These are phyloP conservation scores for Polytrichum commune DNA, from an alignment of 225 moss, liverwort and hornwort genomes.

Conservation along the genomic window DNA sequence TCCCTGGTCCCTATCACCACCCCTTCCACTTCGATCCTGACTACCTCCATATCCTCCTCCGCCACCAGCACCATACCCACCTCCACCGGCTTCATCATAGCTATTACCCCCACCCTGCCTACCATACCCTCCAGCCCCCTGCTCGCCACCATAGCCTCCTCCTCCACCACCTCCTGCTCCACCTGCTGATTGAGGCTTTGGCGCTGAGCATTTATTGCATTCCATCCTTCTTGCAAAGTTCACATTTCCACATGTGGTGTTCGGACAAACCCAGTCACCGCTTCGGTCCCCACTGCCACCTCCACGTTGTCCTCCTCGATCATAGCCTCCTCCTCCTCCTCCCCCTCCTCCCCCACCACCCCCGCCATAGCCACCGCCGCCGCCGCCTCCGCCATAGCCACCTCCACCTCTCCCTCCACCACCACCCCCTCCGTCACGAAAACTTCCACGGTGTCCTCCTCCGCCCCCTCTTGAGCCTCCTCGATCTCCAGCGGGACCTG, in stretches of 20 bases:
- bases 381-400: conserved; percentile 17
- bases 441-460: conserved; percentile 26
- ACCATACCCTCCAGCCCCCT: conserved; percentile 37
- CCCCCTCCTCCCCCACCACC: conserved; percentile 37
- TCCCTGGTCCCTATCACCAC: conserved; percentile 56
- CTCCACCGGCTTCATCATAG: conserved; percentile 35
- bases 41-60: conserved; percentile 21
- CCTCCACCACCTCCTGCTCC: conserved; percentile 25
- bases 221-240: conserved; percentile 63
- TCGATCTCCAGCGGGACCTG: conserved; percentile 38
- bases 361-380: conserved; percentile 12
- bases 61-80: conserved; percentile 32
- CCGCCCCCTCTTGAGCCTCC: conserved; percentile 37
- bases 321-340: conserved; percentile 35
- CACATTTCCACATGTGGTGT: conserved; percentile 55
- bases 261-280: conserved; percentile 59
- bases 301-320: conserved; percentile 21
- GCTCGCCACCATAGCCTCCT: conserved; percentile 28
- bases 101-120: conserved; percentile 44
- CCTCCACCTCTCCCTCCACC: conserved; percentile 30
- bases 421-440: conserved; percentile 35
- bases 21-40: conserved; percentile 27
- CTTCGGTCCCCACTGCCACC: conserved; percentile 46
- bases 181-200: conserved; percentile 42
- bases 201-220: conserved; percentile 54